Evolutionary conservation across 1,139 yeast genomes (phyloP), one percentile per base, ranked within the genome.

Genomic region (Geotrichum macrosporum): DNA sequence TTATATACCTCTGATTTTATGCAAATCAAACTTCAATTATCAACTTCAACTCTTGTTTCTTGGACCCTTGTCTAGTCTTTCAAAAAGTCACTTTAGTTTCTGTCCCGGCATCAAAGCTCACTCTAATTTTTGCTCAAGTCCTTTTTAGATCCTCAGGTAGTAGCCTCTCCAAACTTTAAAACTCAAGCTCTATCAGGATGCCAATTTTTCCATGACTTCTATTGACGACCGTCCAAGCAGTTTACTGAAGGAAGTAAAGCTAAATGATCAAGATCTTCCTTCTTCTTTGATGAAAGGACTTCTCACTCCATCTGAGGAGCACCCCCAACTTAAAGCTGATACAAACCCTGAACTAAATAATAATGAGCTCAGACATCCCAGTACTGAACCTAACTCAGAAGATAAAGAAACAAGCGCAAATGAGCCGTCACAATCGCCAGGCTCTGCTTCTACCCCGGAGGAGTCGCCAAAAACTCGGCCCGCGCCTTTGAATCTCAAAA

Each of bases 191-290:
- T 6, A 33, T 19, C 20, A 34, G 37, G 20, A 34, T 34, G 37
- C 37, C 24, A 34, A 18, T 18, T 19, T 18, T 12, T 22, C 37
- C 37, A 34, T 34, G 37, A 18, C 37, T 34, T 34, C 37, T 10
- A 34, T 18, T 18, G 10, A 5, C 15, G 37, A 34, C 4, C 8
- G 27, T 12, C 20, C 26, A 4, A 19, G 18, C 6, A 13, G 3
- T 34, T 20, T 19, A 19, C 26, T 19, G 26, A 34, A 34, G 18
- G 26, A 22, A 3, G 22, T 34, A 27, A 34, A 6, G 27, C n/a
- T 34, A n/a, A 15, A 34, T 19, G 37, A 19, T 18, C 27, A 12
- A 5, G 26, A 34, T 8, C 8, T 34, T 19, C 37, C 37, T 18
- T n/a, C 24, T 34, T 34, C 37, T 4, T 22, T 34, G 16, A 3